These are phyloP conservation scores for Saccharomyces pastorianus DNA, from an alignment of 1,139 yeast species.

Conservation along the genomic window DNA sequence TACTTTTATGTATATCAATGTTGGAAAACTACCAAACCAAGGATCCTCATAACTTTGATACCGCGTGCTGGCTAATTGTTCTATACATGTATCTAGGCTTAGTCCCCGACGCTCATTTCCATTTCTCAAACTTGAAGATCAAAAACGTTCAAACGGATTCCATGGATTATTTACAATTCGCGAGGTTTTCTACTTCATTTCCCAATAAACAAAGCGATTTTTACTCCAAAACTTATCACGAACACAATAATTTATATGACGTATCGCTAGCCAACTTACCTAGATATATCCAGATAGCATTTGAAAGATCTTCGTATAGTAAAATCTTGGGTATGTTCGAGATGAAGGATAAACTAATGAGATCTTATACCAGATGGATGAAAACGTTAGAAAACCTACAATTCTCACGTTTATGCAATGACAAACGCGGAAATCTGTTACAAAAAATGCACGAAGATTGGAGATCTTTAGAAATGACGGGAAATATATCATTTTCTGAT, in stretches of 20 bases:
- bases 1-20: constrained; percentile 17
- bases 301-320: constrained; percentile 27
- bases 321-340: constrained; percentile 28
- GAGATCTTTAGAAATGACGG: constrained; percentile 11
- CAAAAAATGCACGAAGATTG: constrained; percentile 12
- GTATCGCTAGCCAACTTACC: constrained; percentile 20
- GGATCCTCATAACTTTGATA: constrained; percentile 27
- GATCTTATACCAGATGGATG: constrained; percentile 22
- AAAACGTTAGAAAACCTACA: constrained; percentile 18
- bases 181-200: constrained; percentile 39
- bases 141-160: constrained; percentile 79
- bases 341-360: constrained; percentile 16
- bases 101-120: constrained; percentile 39
- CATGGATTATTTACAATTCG: constrained; percentile 49
- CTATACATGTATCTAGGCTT: constrained; percentile 57
- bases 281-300: constrained; percentile 21
- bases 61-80: constrained; percentile 51
- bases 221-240: constrained; percentile 9
- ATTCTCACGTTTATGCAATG: constrained; percentile 25
- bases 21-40: constrained; percentile 26
- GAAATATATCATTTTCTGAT: constrained; percentile 14
- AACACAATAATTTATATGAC: constrained; percentile 17
- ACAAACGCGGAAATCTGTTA: constrained; percentile 20
- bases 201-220: constrained; percentile 32
- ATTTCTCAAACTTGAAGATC: constrained; percentile 52